A percentile compares a stretch with the other conserved stretches of the same genome.
phyloP scores from a whole-genome alignment of 2,329 filamentous ascomycete species.

The Cylindrodendrum hubeiense region DNA sequence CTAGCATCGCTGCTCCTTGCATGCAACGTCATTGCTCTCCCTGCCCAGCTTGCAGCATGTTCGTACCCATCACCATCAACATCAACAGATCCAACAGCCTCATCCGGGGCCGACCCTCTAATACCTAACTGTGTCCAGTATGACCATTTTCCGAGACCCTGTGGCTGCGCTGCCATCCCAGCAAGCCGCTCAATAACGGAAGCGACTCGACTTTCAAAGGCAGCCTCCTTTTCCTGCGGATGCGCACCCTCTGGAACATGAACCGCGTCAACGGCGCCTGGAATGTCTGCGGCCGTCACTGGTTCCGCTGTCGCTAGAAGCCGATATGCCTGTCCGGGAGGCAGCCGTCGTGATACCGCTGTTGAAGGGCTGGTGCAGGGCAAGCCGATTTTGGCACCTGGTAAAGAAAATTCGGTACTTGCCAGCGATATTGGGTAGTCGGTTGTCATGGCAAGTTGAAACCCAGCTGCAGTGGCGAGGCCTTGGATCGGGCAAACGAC shows the following conservation, averaged over 20 bases:
- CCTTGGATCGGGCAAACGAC: slow-evolving; percentile 41
- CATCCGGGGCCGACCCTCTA: background rate
- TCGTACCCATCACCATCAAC: slow-evolving; percentile 36
- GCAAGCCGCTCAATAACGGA: slow-evolving; percentile 23
- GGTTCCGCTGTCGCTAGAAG: slow-evolving; percentile 35
- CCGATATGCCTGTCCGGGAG: slow-evolving; percentile 31
- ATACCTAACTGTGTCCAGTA: slow-evolving; percentile 40
- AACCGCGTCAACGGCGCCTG: slow-evolving; percentile 37
- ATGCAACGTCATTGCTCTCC: slow-evolving; percentile 40
- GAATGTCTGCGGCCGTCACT: slow-evolving; percentile 22
- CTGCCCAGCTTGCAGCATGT: slow-evolving; percentile 36
- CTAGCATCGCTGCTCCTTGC: slow-evolving; percentile 39
- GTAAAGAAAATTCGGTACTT: slow-evolving; percentile 33
- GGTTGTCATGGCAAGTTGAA: slow-evolving; percentile 40
- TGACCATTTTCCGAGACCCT: slow-evolving; percentile 42
- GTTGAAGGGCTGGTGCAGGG: slow-evolving; percentile 42
- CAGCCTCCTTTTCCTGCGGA: background rate
- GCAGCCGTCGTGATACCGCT: slow-evolving; percentile 32
- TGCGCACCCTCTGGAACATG: background rate
- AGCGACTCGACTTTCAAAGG: slow-evolving; percentile 29
- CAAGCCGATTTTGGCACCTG: slow-evolving; percentile 39
- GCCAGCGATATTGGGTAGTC: slow-evolving; percentile 38
- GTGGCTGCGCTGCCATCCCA: slow-evolving; percentile 33
- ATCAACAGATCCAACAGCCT: background rate
- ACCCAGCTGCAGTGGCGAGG: slow-evolving; percentile 40